These are phyloP conservation scores for Aspergillus quadrilineatus DNA, from an alignment of 2,329 filamentous ascomycete genomes.

Conservation along the genomic window DNA sequence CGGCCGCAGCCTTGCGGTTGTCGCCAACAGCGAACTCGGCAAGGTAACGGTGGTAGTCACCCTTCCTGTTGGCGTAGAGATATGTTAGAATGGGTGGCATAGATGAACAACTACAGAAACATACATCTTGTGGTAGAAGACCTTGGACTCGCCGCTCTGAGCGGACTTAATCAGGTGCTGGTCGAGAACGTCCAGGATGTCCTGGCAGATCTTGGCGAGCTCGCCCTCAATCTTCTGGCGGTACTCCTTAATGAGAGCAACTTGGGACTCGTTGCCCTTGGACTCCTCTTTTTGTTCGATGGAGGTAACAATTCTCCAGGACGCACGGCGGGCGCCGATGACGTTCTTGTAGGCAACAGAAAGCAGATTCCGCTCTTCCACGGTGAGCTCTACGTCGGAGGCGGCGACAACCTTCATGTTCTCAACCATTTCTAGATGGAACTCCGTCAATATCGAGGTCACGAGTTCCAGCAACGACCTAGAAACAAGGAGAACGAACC, in stretches of 20 bases:
- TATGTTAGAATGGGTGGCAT: constrained; percentile 17
- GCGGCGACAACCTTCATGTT: constrained; percentile 99
- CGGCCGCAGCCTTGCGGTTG: constrained; percentile 90
- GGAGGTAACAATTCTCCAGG: constrained; percentile 96
- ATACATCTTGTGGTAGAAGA: constrained; percentile 99
- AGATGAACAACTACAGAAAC: constrained; percentile 26
- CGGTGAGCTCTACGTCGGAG: constrained; percentile 76
- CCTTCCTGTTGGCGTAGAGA: constrained; percentile 68
- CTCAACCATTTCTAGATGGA: constrained; percentile 86
- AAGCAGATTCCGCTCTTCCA: constrained; percentile 96
- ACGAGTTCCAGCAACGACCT: not conserved
- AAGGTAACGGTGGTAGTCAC: constrained; percentile 98
- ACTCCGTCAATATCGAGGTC: constrained; percentile 21
- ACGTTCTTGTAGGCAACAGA: constrained; percentile 99
- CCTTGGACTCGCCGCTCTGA: constrained; percentile 95
- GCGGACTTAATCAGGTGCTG: constrained; percentile 91
- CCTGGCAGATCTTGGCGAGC: constrained; percentile 95
- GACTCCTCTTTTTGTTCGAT: constrained; percentile 99
- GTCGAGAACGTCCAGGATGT: constrained; percentile 93
- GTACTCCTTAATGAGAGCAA: constrained; percentile 93
- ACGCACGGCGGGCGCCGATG: constrained; percentile 92
- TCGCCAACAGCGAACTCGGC: constrained; percentile 94
- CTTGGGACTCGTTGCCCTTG: constrained; percentile 93
- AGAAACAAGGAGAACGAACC: constrained; percentile 57
- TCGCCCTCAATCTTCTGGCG: constrained; percentile 97